Evolutionary conservation across 2,329 filamentous ascomycete genomes (phyloP), one percentile per base, ranked within the genome.

Genomic region (Hypoxylon sp.): DNA sequence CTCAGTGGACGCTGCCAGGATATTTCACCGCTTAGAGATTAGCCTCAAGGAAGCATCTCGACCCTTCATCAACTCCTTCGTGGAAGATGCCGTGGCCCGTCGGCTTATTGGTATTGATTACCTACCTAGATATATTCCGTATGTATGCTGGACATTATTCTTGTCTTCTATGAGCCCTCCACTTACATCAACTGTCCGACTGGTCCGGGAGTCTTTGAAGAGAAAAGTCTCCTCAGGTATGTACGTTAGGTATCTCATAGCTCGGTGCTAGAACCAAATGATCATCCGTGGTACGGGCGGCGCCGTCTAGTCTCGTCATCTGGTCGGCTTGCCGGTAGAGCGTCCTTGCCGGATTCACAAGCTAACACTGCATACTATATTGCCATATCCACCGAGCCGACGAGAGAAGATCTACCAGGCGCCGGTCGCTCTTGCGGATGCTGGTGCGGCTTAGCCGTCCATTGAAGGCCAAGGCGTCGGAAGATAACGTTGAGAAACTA

Each of bases 341-440:
- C 47, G 39, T 48, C 37, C 46, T 30, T 56, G 46, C 52, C 44
- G 51, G 54, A 41, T 24, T 59, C 32, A 46, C 11, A 46, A 51
- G 48, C 51, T 50, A 62, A 37, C 55, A 56, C 55, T 19, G 39
- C 63, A 62, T 62, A 62, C n/a, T 11, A 41, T 41, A 19, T 41
- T 48, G 34, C 52, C 53, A 47, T 48, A 51, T 17, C 39, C 43
- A 20, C 59, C 26, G 46, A 28, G 52, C 53, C 48, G 41, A 50
- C 39, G 55, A 37, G 44, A 51, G 19, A 13, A 50, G 19, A 19
- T 26, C 44, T 53, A 34, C 28, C 37, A 39, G 41, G 39, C 32
- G 19, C 52, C 65, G 47, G 51, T 26, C 52, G 22, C 49, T 54
- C 46, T 53, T 43, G 43, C 55, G 37, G 53, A 47, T 49, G 44